Evolutionary conservation across 176 grass and related monocot genomes (phyloP).

Genomic region (Carex scoparia): DNA sequence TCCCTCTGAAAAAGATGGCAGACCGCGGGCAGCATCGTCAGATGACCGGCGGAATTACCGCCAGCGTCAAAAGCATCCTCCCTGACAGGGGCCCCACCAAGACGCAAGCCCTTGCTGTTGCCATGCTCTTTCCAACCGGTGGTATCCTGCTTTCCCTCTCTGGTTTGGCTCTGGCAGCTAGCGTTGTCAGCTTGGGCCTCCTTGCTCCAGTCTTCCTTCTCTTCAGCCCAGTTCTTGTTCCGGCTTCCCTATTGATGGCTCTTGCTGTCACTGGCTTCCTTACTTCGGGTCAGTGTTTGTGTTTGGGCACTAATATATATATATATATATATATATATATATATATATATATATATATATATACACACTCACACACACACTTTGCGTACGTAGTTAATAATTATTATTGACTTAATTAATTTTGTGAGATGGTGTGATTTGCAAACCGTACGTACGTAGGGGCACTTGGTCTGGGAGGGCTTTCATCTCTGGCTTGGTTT

Average conservation of each 20-base stretch:
- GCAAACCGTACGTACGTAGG: neutral
- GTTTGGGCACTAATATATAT: neutral
- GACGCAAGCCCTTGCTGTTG: neutral
- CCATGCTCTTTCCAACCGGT: neutral
- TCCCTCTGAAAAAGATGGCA: neutral
- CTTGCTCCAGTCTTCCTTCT: neutral
- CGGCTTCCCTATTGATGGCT: neutral
- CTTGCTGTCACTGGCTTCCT: constrained; percentile 9
- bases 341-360: no score
- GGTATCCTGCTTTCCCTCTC: neutral
- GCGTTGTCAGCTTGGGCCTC: neutral
- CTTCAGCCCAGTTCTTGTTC: constrained; percentile 3
- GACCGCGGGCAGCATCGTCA: neutral
- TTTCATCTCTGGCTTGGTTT: neutral
- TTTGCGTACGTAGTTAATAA: neutral
- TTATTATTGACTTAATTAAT: neutral
- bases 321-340: no score
- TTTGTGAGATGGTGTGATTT: neutral
- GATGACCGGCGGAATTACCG: neutral
- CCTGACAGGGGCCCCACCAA: constrained; percentile 7
- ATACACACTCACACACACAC: no score
- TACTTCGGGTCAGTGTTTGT: constrained; percentile 1
- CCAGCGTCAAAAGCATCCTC: neutral
- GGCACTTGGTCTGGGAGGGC: constrained; percentile 8
- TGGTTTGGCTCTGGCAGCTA: neutral